Conservation (phyloP, 305 asterid genomes). For the Ajuga reptans region DNA sequence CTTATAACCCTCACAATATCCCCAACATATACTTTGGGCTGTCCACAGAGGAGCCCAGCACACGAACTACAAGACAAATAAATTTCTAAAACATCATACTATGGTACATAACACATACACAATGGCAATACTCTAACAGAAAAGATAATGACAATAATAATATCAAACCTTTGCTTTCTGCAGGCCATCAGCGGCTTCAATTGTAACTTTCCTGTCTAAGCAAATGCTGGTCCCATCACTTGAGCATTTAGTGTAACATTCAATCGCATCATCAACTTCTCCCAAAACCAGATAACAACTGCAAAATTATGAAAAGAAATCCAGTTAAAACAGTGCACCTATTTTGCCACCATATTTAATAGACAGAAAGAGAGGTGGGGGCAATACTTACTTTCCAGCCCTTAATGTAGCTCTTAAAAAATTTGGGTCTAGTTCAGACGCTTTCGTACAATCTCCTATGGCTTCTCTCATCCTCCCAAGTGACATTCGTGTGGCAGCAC, state of each 20-base stretch:
- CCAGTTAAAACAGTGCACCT: background rate
- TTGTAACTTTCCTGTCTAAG: constrained; percentile 73
- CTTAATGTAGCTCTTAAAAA: constrained; percentile 63
- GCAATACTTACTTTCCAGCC: constrained; percentile 77
- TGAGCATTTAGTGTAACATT: constrained; percentile 54
- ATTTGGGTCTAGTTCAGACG: constrained; percentile 57
- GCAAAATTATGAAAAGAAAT: constrained; percentile 17
- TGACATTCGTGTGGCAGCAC: constrained; percentile 92
- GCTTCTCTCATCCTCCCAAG: constrained; percentile 85
- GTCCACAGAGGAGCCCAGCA: background rate
- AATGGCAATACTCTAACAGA: background rate
- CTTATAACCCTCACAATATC: background rate
- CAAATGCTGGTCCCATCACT: constrained; percentile 45
- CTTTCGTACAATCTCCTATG: constrained; percentile 67
- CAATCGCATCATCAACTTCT: constrained; percentile 63
- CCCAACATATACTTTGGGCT: background rate
- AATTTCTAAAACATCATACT: background rate
- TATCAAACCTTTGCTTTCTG: constrained; percentile 71
- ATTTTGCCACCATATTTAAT: background rate
- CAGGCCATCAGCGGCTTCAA: constrained; percentile 86
- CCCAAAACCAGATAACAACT: constrained; percentile 87
- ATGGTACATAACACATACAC: background rate
- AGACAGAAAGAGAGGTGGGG: constrained; percentile 14
- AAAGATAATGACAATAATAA: constrained; percentile 11
- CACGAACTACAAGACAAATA: background rate